phyloP scores from a whole-genome alignment of 169 alveolate species.

The Perkinsus marinus region DNA sequence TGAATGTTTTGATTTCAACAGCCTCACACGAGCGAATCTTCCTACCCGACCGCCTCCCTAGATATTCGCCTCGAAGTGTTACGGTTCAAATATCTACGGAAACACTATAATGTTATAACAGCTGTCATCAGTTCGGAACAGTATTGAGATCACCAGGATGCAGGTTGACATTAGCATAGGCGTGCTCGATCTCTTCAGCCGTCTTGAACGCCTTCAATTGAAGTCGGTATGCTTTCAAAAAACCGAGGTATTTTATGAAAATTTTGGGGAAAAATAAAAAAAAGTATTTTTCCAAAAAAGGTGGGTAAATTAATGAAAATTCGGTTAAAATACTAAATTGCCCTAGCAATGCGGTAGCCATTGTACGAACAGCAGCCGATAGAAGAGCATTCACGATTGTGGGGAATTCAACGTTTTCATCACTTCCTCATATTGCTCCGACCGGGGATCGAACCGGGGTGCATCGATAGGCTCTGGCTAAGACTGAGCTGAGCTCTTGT shows the following conservation, averaged over 20 bases:
- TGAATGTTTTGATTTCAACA: constrained; percentile 54
- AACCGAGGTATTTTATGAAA: no score
- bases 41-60: neutral
- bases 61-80: constrained; percentile 57
- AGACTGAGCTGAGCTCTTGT: neutral
- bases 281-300: no score
- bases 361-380: neutral
- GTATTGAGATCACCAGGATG: constrained; percentile 92
- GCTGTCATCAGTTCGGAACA: constrained; percentile 56
- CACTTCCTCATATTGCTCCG: neutral
- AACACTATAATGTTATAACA: no score
- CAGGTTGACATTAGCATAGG: constrained; percentile 65
- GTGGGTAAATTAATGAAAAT: no score
- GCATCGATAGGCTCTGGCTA: neutral
- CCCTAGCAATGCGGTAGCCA: no score
- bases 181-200: constrained; percentile 68
- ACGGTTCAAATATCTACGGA: constrained; percentile 59
- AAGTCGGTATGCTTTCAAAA: neutral
- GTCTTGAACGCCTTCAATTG: constrained; percentile 13
- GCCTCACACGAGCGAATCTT: no score
- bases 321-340: no score
- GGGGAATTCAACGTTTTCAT: no score
- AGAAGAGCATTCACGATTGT: neutral
- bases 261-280: no score
- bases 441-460: neutral